Base-by-base conservation (phyloP, 1,284 basidiomycete genomes). In the Ustilago esculenta region DNA sequence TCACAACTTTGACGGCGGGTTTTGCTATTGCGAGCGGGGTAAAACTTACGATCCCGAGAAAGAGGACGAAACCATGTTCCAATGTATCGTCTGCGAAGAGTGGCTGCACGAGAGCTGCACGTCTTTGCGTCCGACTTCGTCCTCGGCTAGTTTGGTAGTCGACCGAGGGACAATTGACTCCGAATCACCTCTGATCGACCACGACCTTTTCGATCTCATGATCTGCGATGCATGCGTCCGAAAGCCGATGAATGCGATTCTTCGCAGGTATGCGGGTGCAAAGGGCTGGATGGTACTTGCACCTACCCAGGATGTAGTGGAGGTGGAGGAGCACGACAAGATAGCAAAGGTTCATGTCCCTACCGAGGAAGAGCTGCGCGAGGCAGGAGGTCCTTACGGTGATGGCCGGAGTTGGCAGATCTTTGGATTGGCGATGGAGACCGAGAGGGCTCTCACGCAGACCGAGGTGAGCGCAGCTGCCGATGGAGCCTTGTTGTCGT, bases 71-170 rank as follows among this genome's bases (percentile, higher is more conserved):
- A 78, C 76, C 44, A 83, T 83, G 82, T 81, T 77, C 51, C 82
- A 83, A 50, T 83, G 83, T 45, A 56, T 83, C 20, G 73, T 77
- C 6, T 84, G 83, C 71, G 82, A 83, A 58, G 82, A 84, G 44
- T 84, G 83, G 83, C 64, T 80, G 2, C 83, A 84, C 63, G 77
- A 82, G 53, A 74, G 72, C 33, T 84, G 80, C 41, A 81, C 73
- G 25, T 72, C 58, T 29, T 66, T 76, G 53, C 66, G 40, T 34
- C 66, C 25, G 43, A 21, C 46, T 17, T 23, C 37, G n/a, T n/a
- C n/a, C n/a, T n/a, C n/a, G n/a, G n/a, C n/a, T n/a, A n/a, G n/a
- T n/a, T n/a, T n/a, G n/a, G n/a, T n/a, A n/a, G n/a, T n/a, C n/a
- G n/a, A n/a, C n/a, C n/a, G n/a, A 29, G 17, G 40, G 15, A 18